Evolutionary conservation across 768 basidiomycete species (phyloP).

Genomic region (Nidularia pulvinata): DNA sequence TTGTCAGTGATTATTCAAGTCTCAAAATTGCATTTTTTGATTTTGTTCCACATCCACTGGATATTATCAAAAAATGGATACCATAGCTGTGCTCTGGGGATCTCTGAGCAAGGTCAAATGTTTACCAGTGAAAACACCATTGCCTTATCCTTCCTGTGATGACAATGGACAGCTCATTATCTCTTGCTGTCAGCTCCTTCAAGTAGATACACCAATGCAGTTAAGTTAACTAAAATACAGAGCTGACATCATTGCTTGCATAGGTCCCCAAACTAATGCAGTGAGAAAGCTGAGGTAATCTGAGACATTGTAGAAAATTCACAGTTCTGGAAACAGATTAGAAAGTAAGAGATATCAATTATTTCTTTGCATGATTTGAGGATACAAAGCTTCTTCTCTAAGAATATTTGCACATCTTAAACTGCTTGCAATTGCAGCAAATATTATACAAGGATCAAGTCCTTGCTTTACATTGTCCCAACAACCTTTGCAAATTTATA

Average conservation of each 20-base stretch:
- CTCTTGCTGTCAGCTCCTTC: constrained; percentile 5
- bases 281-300: not conserved
- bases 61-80: constrained; percentile 28
- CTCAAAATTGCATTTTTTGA: constrained; percentile 7
- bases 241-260: not conserved
- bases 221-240: not conserved
- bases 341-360: not conserved
- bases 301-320: not conserved
- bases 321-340: not conserved
- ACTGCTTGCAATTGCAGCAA: too few species aligned
- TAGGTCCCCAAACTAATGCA: not conserved
- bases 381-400: not conserved
- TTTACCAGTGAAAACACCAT: constrained; percentile 4
- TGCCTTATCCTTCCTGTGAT: constrained; percentile 26
- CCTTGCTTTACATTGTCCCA: not conserved
- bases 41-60: constrained; percentile 11
- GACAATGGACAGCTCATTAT: constrained; percentile 31
- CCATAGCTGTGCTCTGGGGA: constrained; percentile 21
- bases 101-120: constrained; percentile 20
- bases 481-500: not conserved
- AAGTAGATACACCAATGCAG: not conserved
- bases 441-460: not conserved
- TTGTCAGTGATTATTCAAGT: constrained; percentile 29
- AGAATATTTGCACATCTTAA: not conserved
- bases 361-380: not conserved